Evolutionary conservation across 2,329 filamentous ascomycete genomes (phyloP), one percentile per base, ranked within the genome.

Genomic region (Penicillium rolfsii): DNA sequence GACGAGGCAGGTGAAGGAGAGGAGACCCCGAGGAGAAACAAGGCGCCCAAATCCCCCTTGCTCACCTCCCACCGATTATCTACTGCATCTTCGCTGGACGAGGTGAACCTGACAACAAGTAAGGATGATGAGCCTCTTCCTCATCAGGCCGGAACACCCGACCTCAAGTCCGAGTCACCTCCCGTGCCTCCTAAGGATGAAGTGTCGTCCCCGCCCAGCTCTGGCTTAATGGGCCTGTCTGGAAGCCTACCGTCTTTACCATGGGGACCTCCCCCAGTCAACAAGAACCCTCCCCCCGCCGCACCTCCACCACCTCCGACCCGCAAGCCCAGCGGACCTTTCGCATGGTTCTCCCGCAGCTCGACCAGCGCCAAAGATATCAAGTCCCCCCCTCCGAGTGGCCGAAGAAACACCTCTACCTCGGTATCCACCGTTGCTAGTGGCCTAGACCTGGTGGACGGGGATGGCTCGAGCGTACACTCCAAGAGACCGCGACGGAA

Each of bases 251-350:
- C 91, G 38, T 83, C 90, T 35, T 85, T 91, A 77, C 87, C 89
- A 61, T 91, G 89, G 89, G 87, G 86, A 19, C 85, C 88, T 41
- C 79, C 85, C 45, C 81, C 84, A 22, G 67, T 71, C 43, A 76
- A 75, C 67, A 74, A 76, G 62, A 70, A 72, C 50, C 64, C 72
- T 41, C 60, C 77, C 57, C 73, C 77, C 41, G 74, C 76, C 26
- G 74, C 80, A 48, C 74, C 78, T 49, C 74, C 78, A 22, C 75
- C 77, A 4, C 70, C 74, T 43, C 74, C 79, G 19, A 70, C 80
- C 67, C 84, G 92, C 71, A 96, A 95, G 75, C 85, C 96, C 58
- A 93, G 91, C 8, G 91, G 91, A 67, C 91, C 90, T n/a, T 96
- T 96, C 70, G 87, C 91, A 41, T 94, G 91, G 88, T 84, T 96